A percentile compares a stretch with the other conserved stretches of the same genome.
phyloP scores from a whole-genome alignment of 805 yeast genomes.

The Saccharomycodes ludwigii region DNA sequence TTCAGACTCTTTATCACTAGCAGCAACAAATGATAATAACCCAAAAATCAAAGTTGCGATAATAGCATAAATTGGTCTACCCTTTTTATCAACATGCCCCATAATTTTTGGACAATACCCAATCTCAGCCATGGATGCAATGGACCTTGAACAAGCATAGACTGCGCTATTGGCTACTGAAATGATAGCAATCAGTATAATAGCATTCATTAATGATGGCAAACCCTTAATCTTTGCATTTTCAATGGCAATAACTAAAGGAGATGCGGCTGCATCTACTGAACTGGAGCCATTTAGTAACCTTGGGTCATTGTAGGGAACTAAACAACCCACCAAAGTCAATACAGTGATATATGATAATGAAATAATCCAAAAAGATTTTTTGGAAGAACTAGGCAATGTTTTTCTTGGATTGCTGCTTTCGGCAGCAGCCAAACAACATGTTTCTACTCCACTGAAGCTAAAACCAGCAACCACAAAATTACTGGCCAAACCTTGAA shows the following conservation, averaged over 20 bases:
- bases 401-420: conserved; percentile 53
- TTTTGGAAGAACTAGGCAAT: conserved; percentile 65
- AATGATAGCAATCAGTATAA: conserved; percentile 52
- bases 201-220: conserved; percentile 61
- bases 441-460: conserved; percentile 63
- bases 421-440: conserved; percentile 71
- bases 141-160: conserved; percentile 57
- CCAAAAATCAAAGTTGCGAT: conserved; percentile 40
- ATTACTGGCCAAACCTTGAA: conserved; percentile 63
- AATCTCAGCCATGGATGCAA: conserved; percentile 55
- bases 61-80: conserved; percentile 69
- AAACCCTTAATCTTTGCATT: conserved; percentile 56
- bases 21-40: conserved; percentile 43
- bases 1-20: conserved; percentile 30
- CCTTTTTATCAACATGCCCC: conserved; percentile 61
- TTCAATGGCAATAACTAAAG: conserved; percentile 60
- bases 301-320: conserved; percentile 42
- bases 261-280: conserved; percentile 54
- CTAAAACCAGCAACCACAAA: conserved; percentile 70
- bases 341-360: conserved; percentile 53
- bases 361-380: conserved; percentile 72
- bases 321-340: conserved; percentile 52
- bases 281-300: conserved; percentile 36
- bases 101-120: conserved; percentile 49
- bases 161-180: conserved; percentile 68